Percentiles rank a stretch among this genome's conserved stretches.
Conservation (phyloP, 176 grass and related monocot species). For the Aegilops tauschii region DNA sequence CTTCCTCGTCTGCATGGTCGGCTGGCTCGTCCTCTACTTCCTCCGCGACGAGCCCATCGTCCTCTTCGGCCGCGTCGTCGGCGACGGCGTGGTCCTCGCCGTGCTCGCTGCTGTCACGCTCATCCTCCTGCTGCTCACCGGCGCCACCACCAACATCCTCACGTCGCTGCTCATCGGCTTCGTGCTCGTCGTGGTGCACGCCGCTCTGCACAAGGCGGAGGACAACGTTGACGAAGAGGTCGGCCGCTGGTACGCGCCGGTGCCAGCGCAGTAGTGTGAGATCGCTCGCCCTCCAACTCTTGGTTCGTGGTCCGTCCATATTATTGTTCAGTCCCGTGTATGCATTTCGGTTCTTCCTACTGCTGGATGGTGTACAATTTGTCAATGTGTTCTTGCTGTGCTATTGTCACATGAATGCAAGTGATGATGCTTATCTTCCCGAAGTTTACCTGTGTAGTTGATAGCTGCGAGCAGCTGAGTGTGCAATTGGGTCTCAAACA, state of each 20-base stretch:
- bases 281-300: not conserved
- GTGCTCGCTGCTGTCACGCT: constrained; percentile 60
- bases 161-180: constrained; percentile 57
- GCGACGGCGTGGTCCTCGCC: constrained; percentile 38
- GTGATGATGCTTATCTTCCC: not conserved
- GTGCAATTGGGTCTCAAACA: not conserved
- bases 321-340: not conserved
- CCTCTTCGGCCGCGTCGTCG: constrained; percentile 60
- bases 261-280: constrained; percentile 32
- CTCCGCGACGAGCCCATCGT: constrained; percentile 69
- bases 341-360: not conserved
- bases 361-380: not conserved
- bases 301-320: not conserved
- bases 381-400: constrained; percentile 2
- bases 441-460: constrained; percentile 1
- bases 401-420: not conserved
- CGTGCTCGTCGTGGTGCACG: constrained; percentile 59
- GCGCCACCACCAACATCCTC: constrained; percentile 68
- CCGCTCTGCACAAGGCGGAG: constrained; percentile 48
- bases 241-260: constrained; percentile 57
- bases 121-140: constrained; percentile 63
- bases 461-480: not conserved
- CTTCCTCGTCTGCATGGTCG: constrained; percentile 65
- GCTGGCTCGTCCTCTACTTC: constrained; percentile 86
- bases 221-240: constrained; percentile 56